Conservation (phyloP, 2,329 filamentous ascomycete genomes). For the Stagonosporopsis cucurbitacearum region DNA sequence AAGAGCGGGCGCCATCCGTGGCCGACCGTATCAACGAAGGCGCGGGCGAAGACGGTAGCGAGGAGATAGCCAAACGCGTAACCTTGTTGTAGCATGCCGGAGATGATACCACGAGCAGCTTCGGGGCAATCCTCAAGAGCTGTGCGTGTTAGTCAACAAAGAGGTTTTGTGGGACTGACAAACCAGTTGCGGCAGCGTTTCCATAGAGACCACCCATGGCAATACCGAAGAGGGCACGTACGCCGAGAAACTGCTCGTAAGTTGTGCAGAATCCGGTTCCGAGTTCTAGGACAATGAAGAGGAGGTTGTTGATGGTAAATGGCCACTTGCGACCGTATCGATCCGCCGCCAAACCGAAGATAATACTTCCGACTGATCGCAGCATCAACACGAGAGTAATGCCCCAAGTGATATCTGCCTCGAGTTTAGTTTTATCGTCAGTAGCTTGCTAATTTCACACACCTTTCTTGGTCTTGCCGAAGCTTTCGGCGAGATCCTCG, state of each 20-base stretch:
- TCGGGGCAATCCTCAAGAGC: slow-evolving; percentile 68
- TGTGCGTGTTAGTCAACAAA: slow-evolving; percentile 11
- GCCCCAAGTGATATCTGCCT: slow-evolving; percentile 64
- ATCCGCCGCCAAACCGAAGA: slow-evolving; percentile 62
- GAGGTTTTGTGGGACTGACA: background rate
- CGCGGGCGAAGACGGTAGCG: slow-evolving; percentile 63
- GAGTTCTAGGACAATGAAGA: slow-evolving; percentile 67
- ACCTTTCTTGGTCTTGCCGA: slow-evolving; percentile 58
- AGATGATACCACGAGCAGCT: slow-evolving; percentile 65
- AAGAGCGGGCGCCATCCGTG: slow-evolving; percentile 85
- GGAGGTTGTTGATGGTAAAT: slow-evolving; percentile 65
- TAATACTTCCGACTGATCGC: slow-evolving; percentile 64
- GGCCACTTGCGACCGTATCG: slow-evolving; percentile 63
- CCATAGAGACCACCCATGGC: slow-evolving; percentile 70
- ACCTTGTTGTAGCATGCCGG: slow-evolving; percentile 68
- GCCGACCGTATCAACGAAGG: slow-evolving; percentile 74
- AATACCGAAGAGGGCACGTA: slow-evolving; percentile 67
- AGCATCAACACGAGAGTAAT: slow-evolving; percentile 62
- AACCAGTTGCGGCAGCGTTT: slow-evolving; percentile 64
- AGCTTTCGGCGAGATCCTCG: slow-evolving; percentile 59
- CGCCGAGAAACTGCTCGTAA: slow-evolving; percentile 64
- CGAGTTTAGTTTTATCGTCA: background rate
- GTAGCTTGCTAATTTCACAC: background rate
- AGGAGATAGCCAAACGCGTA: slow-evolving; percentile 71
- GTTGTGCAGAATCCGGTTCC: slow-evolving; percentile 66